Evolutionary conservation across 1,139 yeast species (phyloP).

Genomic region (Casaregolazyma lundiana): DNA sequence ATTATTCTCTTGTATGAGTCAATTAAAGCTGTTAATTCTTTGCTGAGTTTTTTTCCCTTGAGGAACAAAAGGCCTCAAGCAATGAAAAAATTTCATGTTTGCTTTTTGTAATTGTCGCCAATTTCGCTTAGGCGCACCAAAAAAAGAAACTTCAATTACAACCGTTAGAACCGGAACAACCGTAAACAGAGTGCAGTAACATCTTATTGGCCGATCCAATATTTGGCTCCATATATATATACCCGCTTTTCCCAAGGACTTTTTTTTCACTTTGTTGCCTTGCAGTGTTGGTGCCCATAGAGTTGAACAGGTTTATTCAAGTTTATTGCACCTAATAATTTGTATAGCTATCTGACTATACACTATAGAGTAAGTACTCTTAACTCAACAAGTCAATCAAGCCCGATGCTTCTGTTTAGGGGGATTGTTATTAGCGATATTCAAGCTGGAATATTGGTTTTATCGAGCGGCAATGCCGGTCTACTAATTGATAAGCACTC

Average conservation of each 20-base stretch:
- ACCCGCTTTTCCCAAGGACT: conserved; percentile 1
- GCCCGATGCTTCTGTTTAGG: too few species aligned
- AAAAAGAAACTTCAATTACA: conserved; percentile 3
- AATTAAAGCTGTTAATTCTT: too few species aligned
- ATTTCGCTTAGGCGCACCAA: conserved; percentile 1
- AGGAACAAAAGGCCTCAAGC: not conserved
- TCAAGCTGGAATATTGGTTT: too few species aligned
- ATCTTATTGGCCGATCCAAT: conserved; percentile 8
- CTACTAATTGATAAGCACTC: too few species aligned
- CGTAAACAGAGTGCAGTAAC: conserved; percentile 4
- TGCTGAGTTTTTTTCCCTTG: not conserved
- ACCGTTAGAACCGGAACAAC: conserved; percentile 10
- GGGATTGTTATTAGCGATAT: too few species aligned
- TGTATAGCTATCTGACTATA: not conserved
- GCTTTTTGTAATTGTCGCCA: not conserved
- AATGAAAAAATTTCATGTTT: not conserved
- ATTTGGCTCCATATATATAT: conserved; percentile 1
- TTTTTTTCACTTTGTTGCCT: conserved; percentile 10
- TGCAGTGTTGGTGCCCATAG: conserved; percentile 6
- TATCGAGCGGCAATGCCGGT: too few species aligned
- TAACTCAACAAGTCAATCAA: not conserved
- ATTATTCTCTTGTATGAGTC: too few species aligned
- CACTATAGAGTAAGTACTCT: not conserved
- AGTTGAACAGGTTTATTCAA: not conserved
- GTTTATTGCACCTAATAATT: not conserved